phyloP scores from a whole-genome alignment of 257 asterid genomes.

The Henckelia pumila region DNA sequence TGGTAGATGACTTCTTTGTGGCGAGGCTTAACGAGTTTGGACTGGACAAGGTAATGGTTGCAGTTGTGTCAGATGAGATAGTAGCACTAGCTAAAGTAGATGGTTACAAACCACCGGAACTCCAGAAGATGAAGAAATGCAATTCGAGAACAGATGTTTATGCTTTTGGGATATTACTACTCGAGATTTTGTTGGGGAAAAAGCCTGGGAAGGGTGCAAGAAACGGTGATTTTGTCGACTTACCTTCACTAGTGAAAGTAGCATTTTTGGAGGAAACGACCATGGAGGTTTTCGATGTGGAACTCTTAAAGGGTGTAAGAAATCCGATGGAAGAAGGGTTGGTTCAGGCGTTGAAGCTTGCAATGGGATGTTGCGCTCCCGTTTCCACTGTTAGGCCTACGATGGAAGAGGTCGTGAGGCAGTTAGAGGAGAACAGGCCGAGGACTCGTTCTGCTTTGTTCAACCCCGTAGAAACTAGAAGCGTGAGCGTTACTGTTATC shows the following conservation, averaged over 20 bases:
- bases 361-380: conserved; percentile 99
- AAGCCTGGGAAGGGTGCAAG: conserved; percentile 66
- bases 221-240: conserved; percentile 69
- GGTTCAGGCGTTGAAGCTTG: conserved; percentile 90
- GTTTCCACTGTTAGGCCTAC: conserved; percentile 81
- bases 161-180: conserved; percentile 80
- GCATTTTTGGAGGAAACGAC: conserved; percentile 98
- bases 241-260: conserved; percentile 84
- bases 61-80: conserved; percentile 75
- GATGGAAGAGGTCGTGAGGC: conserved; percentile 94
- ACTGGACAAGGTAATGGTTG: conserved; percentile 85
- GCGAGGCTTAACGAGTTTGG: conserved; percentile 87
- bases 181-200: conserved; percentile 83
- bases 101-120: conserved; percentile 96
- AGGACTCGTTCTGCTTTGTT: conserved; percentile 89
- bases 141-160: conserved; percentile 82
- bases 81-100: conserved; percentile 68
- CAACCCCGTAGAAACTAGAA: conserved; percentile 95
- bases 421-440: conserved; percentile 96
- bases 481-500: conserved; percentile 93
- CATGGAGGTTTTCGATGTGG: conserved; percentile 89
- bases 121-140: conserved; percentile 88
- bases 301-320: conserved; percentile 72
- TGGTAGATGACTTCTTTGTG: conserved; percentile 79
- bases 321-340: conserved; percentile 97